Conservation (phyloP, 768 basidiomycete genomes). For the Boletus tylopilopsis region DNA sequence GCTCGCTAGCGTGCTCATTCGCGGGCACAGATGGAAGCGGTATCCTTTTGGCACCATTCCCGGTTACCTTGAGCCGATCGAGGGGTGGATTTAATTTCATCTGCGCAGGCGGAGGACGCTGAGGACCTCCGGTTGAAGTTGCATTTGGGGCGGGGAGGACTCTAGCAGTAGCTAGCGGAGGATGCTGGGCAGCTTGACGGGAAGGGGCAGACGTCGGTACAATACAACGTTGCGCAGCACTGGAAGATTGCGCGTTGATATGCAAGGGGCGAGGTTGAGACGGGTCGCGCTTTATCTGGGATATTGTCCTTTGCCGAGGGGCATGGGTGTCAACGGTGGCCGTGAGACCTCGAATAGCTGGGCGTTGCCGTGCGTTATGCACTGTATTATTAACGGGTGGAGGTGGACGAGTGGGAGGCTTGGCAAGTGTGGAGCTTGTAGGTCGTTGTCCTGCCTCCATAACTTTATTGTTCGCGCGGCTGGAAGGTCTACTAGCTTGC, state of each 20-base stretch:
- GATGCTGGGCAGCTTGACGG: conserved; percentile 10
- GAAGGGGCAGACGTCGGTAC: conserved; percentile 10
- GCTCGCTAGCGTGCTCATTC: conserved; percentile 1
- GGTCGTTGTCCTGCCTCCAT: conserved; percentile 8
- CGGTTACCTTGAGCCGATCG: conserved; percentile 24
- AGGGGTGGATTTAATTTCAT: conserved; percentile 18
- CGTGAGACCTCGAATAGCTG: neutral
- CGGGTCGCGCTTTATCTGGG: conserved; percentile 16
- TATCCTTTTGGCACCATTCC: conserved; percentile 31
- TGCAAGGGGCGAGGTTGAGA: conserved; percentile 16
- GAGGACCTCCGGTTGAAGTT: conserved; percentile 19
- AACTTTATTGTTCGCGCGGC: conserved; percentile 17
- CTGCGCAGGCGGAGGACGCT: conserved; percentile 24
- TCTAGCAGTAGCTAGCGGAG: conserved; percentile 1
- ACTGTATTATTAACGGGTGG: neutral
- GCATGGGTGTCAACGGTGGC: conserved; percentile 3
- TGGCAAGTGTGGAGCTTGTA: conserved; percentile 9
- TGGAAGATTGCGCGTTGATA: conserved; percentile 14
- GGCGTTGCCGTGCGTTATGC: conserved; percentile 7
- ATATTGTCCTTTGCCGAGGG: conserved; percentile 17
- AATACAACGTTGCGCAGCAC: conserved; percentile 17
- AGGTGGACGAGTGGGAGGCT: conserved; percentile 8
- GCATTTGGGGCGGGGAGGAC: neutral
- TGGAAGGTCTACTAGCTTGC: conserved; percentile 22
- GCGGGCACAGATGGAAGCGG: conserved; percentile 24